phyloP scores from a whole-genome alignment of 345 rosid species.

The Angophora floribunda region DNA sequence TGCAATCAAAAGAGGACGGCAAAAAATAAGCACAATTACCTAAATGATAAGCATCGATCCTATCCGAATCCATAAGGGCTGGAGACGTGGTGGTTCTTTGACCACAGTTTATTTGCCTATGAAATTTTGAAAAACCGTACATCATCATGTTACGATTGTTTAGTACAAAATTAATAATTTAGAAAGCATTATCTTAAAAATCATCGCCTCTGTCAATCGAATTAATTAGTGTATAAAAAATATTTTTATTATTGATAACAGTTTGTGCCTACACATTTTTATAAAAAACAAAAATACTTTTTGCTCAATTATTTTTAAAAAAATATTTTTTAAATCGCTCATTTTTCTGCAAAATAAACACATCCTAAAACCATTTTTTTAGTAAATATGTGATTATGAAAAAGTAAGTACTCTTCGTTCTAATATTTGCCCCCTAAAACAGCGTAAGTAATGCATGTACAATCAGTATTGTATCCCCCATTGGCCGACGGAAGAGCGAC shows the following conservation, averaged over 20 bases:
- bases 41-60: not conserved
- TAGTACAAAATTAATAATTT: not conserved
- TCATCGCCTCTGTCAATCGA: too few relatives aligned
- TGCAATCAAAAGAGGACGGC: not conserved
- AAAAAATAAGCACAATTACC: not conserved
- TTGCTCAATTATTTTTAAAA: rapidly evolving
- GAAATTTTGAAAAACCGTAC: not conserved
- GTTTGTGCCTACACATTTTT: not conserved
- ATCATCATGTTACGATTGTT: not conserved
- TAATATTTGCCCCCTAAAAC: too few relatives aligned
- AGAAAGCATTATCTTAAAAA: rapidly evolving
- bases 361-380: not conserved
- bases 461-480: not conserved
- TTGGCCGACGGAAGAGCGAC: not conserved
- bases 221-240: not conserved
- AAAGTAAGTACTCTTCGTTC: not conserved
- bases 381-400: not conserved
- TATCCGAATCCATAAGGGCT: not conserved
- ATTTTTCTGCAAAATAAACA: rapidly evolving
- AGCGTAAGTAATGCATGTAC: not conserved
- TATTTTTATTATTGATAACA: not conserved
- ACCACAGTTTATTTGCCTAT: not conserved
- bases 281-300: rapidly evolving
- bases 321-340: rapidly evolving
- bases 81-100: not conserved